Percentiles rank a stretch among this genome's conserved stretches.
Evolutionary conservation across 768 basidiomycete species (phyloP).

Genomic region (Amanita pseudoporphyria): DNA sequence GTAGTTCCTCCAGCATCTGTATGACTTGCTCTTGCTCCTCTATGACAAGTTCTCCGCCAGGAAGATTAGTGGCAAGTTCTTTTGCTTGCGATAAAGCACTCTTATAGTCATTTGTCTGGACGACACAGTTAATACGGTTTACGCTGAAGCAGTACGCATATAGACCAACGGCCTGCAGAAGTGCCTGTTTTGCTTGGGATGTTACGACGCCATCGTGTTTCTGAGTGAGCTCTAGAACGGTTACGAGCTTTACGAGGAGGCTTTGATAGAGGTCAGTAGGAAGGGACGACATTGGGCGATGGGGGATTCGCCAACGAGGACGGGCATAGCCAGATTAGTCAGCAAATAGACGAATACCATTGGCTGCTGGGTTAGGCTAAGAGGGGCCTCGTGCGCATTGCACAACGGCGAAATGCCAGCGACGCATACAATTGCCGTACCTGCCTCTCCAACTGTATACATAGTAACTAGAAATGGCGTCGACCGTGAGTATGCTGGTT

Average conservation of each 20-base stretch:
- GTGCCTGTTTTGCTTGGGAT: slow-evolving; percentile 52
- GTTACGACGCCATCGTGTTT: slow-evolving; percentile 42
- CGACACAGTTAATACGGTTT: background rate
- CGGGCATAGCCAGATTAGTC: background rate
- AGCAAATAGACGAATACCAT: background rate
- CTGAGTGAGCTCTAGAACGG: slow-evolving; percentile 52
- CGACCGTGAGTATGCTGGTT: slow-evolving; percentile 18
- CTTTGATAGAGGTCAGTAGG: slow-evolving; percentile 43
- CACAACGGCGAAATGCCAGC: slow-evolving; percentile 18
- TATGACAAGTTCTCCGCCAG: slow-evolving; percentile 63
- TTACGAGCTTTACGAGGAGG: slow-evolving; percentile 50
- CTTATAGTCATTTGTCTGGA: slow-evolving; percentile 66
- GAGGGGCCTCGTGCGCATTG: background rate
- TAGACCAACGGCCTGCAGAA: slow-evolving; percentile 51
- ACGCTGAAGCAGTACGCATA: background rate
- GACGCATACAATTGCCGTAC: slow-evolving; percentile 18
- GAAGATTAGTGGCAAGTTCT: slow-evolving; percentile 45
- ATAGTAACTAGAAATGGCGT: slow-evolving; percentile 24
- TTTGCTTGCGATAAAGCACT: slow-evolving; percentile 47
- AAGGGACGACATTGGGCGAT: slow-evolving; percentile 14
- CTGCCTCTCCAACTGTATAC: slow-evolving; percentile 19
- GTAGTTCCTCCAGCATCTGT: slow-evolving; percentile 52
- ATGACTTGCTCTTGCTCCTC: slow-evolving; percentile 68
- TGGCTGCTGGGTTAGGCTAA: background rate
- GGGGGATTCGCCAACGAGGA: too few relatives aligned